phyloP scores from a whole-genome alignment of 768 basidiomycete genomes.

The Wakefieldia striispora region DNA sequence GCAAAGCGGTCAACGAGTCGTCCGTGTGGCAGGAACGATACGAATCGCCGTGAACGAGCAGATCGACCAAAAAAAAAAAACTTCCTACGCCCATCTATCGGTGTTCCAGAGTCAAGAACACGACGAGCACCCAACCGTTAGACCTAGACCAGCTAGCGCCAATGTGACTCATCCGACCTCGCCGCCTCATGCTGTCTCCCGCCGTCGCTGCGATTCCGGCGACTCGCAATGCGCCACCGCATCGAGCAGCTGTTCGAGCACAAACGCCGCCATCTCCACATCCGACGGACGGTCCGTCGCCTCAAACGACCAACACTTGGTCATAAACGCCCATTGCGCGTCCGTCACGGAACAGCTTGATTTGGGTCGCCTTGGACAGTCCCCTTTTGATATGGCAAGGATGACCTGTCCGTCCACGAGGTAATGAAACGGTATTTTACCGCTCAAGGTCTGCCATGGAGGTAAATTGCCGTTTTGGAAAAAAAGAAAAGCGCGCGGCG shows the following conservation, averaged over 20 bases:
- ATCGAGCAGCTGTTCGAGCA: constrained; percentile 13
- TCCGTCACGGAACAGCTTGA: constrained; percentile 10
- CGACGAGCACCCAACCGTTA: no score
- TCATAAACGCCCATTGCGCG: constrained; percentile 24
- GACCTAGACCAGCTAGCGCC: no score
- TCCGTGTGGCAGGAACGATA: no score
- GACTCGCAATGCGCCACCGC: neutral
- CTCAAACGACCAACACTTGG: constrained; percentile 28
- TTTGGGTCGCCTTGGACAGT: no score
- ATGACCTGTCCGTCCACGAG: constrained; percentile 20
- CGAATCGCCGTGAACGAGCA: no score
- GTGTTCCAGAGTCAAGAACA: no score
- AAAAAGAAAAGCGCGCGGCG: neutral
- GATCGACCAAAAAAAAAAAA: no score
- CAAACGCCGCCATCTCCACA: constrained; percentile 26
- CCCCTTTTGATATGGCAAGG: constrained; percentile 13
- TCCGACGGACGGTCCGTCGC: constrained; percentile 31
- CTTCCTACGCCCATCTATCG: no score
- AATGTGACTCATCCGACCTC: neutral
- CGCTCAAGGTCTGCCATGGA: constrained; percentile 24
- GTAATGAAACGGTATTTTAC: constrained; percentile 24
- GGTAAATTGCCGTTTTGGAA: no score
- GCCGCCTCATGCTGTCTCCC: neutral
- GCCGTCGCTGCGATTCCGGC: no score
- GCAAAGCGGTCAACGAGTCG: no score